A percentile compares a stretch with the other conserved stretches of the same genome.
These are phyloP conservation scores for Pelargonium fulgidum DNA, from an alignment of 441 rosid species.

Conservation along the genomic window DNA sequence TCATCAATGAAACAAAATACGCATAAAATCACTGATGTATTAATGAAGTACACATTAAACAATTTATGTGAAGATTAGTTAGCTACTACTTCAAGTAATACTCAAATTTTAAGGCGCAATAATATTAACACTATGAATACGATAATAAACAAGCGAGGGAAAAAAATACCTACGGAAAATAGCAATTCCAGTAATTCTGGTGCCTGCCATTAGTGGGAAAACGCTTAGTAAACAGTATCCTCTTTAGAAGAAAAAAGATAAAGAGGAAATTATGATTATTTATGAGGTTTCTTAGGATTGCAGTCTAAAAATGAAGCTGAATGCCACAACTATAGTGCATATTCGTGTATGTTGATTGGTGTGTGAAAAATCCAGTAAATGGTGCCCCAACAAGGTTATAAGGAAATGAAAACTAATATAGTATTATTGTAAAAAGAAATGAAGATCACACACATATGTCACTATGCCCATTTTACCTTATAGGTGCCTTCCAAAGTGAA, in stretches of 20 bases:
- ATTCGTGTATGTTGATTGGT: too few relatives aligned
- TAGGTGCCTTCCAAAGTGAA: too few relatives aligned
- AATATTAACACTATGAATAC: not conserved
- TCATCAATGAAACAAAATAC: conserved; percentile 5
- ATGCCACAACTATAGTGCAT: not conserved
- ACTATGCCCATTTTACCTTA: too few relatives aligned
- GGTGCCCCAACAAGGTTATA: not conserved
- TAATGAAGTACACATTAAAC: not conserved
- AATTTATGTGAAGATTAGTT: too few relatives aligned
- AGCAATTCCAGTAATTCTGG: not conserved
- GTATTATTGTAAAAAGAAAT: too few relatives aligned
- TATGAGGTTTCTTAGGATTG: not conserved
- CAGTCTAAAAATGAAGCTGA: not conserved
- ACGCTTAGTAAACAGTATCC: not conserved
- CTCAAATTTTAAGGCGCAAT: too few relatives aligned
- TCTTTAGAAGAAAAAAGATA: not conserved
- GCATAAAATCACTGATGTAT: conserved; percentile 3
- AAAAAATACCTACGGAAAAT: not conserved
- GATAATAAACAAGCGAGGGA: not conserved
- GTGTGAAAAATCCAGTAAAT: not conserved
- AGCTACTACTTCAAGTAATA: too few relatives aligned
- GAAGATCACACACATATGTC: too few relatives aligned
- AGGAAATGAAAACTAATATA: not conserved
- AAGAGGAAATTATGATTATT: not conserved
- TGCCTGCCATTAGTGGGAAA: not conserved